Conservation (phyloP, 805 yeast species). For the Ogataea methanolica region DNA sequence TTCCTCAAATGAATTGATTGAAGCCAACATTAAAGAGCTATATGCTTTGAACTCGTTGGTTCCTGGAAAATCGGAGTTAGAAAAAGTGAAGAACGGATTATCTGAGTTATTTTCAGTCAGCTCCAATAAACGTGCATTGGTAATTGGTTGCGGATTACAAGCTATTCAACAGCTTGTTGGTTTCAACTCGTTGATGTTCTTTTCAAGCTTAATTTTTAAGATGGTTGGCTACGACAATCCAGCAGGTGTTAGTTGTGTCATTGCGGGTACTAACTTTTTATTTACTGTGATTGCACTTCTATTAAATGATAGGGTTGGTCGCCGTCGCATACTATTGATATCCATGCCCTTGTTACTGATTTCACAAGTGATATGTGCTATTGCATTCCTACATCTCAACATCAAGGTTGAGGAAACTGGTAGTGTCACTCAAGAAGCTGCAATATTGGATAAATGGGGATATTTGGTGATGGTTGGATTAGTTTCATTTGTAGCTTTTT, state of each 20-base stretch:
- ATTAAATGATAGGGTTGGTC: constrained; percentile 82
- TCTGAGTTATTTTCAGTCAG: constrained; percentile 61
- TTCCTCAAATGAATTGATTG: constrained; percentile 60
- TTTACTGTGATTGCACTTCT: constrained; percentile 83
- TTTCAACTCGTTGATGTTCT: constrained; percentile 94
- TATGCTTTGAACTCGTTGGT: constrained; percentile 40
- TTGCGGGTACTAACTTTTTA: constrained; percentile 91
- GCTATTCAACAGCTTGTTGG: constrained; percentile 97
- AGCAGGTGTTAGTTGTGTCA: constrained; percentile 90
- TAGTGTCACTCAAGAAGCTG: constrained; percentile 4
- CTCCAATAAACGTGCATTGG: constrained; percentile 82
- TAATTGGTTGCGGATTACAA: constrained; percentile 89
- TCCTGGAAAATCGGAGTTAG: constrained; percentile 43
- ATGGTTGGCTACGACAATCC: constrained; percentile 85
- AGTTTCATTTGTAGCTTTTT: constrained; percentile 83
- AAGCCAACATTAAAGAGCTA: constrained; percentile 65
- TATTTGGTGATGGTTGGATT: constrained; percentile 78
- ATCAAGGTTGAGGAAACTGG: background rate
- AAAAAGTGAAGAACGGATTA: constrained; percentile 55
- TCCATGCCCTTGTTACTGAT: constrained; percentile 85
- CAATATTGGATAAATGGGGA: constrained; percentile 77
- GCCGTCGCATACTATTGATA: constrained; percentile 71
- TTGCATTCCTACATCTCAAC: constrained; percentile 65
- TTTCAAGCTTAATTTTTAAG: constrained; percentile 87
- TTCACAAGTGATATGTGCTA: constrained; percentile 74